Conservation (phyloP, 495 filamentous ascomycete genomes). For the Penicillium macrosclerotiorum region DNA sequence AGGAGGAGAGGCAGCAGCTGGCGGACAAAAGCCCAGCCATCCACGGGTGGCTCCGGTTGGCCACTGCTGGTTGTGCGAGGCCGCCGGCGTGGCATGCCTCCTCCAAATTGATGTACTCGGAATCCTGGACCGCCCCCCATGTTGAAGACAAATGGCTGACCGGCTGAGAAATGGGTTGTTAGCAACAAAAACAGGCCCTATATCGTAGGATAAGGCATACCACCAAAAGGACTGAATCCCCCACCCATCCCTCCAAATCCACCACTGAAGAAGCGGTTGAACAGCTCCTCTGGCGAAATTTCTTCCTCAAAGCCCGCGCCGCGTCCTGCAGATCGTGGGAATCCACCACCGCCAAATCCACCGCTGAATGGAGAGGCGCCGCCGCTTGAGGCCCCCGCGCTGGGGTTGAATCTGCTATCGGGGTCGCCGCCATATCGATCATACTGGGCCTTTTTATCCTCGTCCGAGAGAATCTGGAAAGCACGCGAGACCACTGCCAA, state of each 20-base stretch:
- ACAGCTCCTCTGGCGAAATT: slow-evolving; percentile 94
- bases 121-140: slow-evolving; percentile 79
- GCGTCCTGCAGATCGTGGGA: slow-evolving; percentile 46
- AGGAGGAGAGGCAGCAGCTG: slow-evolving; percentile 81
- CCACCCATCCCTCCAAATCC: slow-evolving; percentile 50
- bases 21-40: slow-evolving; percentile 46
- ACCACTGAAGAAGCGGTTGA: slow-evolving; percentile 88
- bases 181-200: background rate
- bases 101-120: slow-evolving; percentile 84
- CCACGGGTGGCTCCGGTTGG: slow-evolving; percentile 47
- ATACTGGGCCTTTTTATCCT: slow-evolving; percentile 84
- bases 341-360: slow-evolving; percentile 60
- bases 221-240: slow-evolving; percentile 60
- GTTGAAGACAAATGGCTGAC: slow-evolving; percentile 88
- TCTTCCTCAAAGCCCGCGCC: slow-evolving; percentile 78
- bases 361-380: slow-evolving; percentile 58
- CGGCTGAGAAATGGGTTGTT: slow-evolving; percentile 48
- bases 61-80: slow-evolving; percentile 60
- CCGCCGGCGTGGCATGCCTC: slow-evolving; percentile 62
- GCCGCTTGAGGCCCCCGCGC: slow-evolving; percentile 41
- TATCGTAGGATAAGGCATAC: slow-evolving; percentile 30
- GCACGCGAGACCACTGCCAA: slow-evolving; percentile 80
- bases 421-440: slow-evolving; percentile 90
- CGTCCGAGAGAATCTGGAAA: slow-evolving; percentile 89
- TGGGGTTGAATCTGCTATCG: slow-evolving; percentile 74